Base-by-base conservation (phyloP, 345 rosid species). In the Populus euphratica region DNA sequence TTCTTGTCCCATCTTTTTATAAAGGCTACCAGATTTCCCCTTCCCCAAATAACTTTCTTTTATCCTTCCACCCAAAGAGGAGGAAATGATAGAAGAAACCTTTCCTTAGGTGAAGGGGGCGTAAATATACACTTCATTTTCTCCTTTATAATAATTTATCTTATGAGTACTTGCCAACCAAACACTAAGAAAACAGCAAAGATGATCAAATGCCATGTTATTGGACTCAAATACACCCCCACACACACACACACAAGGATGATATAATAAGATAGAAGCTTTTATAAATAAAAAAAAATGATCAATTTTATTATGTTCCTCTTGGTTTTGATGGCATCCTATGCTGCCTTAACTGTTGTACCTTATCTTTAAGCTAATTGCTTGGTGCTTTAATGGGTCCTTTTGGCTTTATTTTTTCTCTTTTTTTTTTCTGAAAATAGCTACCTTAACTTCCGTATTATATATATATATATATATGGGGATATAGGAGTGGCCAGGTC, bases 11-110 rank as follows among this genome's bases (percentile, higher is more conserved):
- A 39, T 69, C 67, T 31, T 67, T 76, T 63, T 77, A 50, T 35
- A 59, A 71, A 74, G 80, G 76, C 62, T 76, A 35, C 71, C 69
- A 63, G 59, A 70, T 82, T 67, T 75, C 73, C 69, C 52, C 81
- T 78, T 56, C 86, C 76, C 76, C 87, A 78, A 70, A 75, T 78
- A 63, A 33, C 75, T 54, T 68, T 63, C 76, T 69, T 78, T 69
- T 72, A 76, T 67, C 73, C 84, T 83, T 77, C 64, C 81, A 69
- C 66, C 83, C 64, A 25, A 81, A 80, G 78, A 66, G 25, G 73
- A 61, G 74, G 76, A 76, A 84, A 68, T 75, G 64, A 72, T 67
- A 49, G 79, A 70, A 41, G 54, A 70, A 68, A 59, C 35, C 61
- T 29, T 70, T 61, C n/a, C 68, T 41, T 38, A 20, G 36, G 23